Percentiles rank a stretch among this genome's conserved stretches.
Evolutionary conservation across 495 filamentous ascomycete genomes (phyloP).

Genomic region (Recurvomyces mirabilis): DNA sequence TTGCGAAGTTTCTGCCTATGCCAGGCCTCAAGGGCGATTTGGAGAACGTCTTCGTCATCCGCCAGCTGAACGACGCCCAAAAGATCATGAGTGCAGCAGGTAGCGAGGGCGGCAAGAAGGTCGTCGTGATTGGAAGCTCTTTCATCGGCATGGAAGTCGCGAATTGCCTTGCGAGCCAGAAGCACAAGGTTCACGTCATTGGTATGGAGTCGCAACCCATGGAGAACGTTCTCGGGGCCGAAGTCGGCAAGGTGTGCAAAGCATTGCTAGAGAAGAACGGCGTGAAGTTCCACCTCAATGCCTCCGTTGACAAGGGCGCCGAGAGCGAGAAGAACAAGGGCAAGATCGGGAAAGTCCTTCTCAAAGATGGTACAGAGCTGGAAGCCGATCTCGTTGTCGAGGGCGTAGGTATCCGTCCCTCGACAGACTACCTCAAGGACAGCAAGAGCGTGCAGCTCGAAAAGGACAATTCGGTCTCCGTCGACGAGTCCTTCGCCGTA

Average conservation of each 20-base stretch:
- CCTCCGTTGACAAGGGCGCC: slow-evolving; percentile 68
- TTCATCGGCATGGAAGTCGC: slow-evolving; percentile 97
- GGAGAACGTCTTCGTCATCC: slow-evolving; percentile 73
- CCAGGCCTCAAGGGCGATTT: slow-evolving; percentile 73
- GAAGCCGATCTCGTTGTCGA: slow-evolving; percentile 83
- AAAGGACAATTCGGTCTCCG: slow-evolving; percentile 68
- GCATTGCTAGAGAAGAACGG: slow-evolving; percentile 68
- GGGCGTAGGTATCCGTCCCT: slow-evolving; percentile 77
- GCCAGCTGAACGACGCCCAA: slow-evolving; percentile 62
- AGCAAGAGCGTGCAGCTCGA: slow-evolving; percentile 49
- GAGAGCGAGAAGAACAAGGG: slow-evolving; percentile 51
- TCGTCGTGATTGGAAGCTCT: slow-evolving; percentile 80
- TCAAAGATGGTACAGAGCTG: slow-evolving; percentile 79
- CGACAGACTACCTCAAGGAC: slow-evolving; percentile 74
- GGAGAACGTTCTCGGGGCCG: slow-evolving; percentile 73
- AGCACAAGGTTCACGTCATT: slow-evolving; percentile 77
- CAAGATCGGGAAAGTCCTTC: slow-evolving; percentile 64
- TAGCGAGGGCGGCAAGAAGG: slow-evolving; percentile 70
- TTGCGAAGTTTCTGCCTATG: slow-evolving; percentile 64
- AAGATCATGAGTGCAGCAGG: slow-evolving; percentile 65
- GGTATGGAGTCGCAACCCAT: slow-evolving; percentile 82
- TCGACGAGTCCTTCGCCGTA: slow-evolving; percentile 67
- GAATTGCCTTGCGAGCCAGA: slow-evolving; percentile 58
- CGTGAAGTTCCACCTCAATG: slow-evolving; percentile 73
- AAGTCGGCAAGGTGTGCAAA: slow-evolving; percentile 73